Evolutionary conservation across 2,329 filamentous ascomycete species (phyloP).

Genomic region (Dactylella cylindrospora): DNA sequence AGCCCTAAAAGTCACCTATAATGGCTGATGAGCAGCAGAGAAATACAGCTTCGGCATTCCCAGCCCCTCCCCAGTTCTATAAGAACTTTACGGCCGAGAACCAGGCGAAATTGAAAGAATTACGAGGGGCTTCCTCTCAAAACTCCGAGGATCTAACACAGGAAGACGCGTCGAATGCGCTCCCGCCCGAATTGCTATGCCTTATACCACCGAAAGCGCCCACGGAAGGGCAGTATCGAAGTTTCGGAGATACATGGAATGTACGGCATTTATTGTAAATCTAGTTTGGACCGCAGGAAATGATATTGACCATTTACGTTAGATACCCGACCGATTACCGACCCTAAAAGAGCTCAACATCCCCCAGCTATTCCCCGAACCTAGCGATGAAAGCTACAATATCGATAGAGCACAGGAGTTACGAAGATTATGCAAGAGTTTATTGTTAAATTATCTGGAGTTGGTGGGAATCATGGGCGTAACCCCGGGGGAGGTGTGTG

Average conservation of each 20-base stretch:
- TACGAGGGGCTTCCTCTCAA: conserved; percentile 53
- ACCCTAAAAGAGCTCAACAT: conserved; percentile 71
- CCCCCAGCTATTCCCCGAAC: conserved; percentile 66
- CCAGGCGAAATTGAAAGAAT: conserved; percentile 60
- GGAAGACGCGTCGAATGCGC: conserved; percentile 50
- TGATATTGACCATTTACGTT: neutral
- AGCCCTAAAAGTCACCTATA: neutral
- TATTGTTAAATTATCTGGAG: conserved; percentile 86
- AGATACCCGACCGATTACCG: conserved; percentile 63
- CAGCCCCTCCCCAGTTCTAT: conserved; percentile 87
- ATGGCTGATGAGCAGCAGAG: conserved; percentile 48
- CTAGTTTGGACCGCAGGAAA: conserved; percentile 10
- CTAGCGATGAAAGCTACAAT: conserved; percentile 57
- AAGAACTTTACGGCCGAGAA: conserved; percentile 80
- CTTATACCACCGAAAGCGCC: conserved; percentile 81
- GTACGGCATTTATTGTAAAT: conserved; percentile 51
- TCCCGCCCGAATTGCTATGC: conserved; percentile 72
- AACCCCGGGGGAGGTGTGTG: conserved; percentile 61
- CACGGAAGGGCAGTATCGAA: conserved; percentile 67
- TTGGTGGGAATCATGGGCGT: conserved; percentile 70
- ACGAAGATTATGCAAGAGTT: conserved; percentile 76
- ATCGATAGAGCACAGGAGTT: conserved; percentile 68
- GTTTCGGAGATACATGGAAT: conserved; percentile 70
- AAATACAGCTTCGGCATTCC: conserved; percentile 66
- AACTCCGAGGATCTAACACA: conserved; percentile 43